Evolutionary conservation across 495 filamentous ascomycete genomes (phyloP).

Genomic region (Hypoxylon subgilvum): DNA sequence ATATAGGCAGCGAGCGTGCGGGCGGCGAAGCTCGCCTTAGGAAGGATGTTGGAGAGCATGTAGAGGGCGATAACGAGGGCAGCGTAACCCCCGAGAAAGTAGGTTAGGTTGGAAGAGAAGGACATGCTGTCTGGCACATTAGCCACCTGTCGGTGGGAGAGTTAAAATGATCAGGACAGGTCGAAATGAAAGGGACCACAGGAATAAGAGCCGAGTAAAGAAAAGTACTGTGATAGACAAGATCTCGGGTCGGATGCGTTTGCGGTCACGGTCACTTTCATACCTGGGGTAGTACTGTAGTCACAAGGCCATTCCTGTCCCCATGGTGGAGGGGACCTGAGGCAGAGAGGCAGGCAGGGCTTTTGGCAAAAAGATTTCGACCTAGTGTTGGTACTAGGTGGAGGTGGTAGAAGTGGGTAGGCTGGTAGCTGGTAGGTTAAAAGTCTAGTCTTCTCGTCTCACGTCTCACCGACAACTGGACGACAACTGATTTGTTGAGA

Average conservation of each 20-base stretch:
- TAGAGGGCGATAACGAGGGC: slow-evolving; percentile 65
- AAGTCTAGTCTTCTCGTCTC: slow-evolving; percentile 19
- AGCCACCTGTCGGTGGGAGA: slow-evolving; percentile 11
- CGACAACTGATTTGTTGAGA: slow-evolving; percentile 32
- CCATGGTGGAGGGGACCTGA: slow-evolving; percentile 10
- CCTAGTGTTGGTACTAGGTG: no score
- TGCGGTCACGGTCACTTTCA: slow-evolving; percentile 8
- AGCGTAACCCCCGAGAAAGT: slow-evolving; percentile 63
- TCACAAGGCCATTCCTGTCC: slow-evolving; percentile 30
- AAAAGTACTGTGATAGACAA: no score
- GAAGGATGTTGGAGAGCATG: slow-evolving; percentile 60
- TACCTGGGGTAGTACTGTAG: slow-evolving; percentile 4
- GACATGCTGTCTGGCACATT: slow-evolving; percentile 34
- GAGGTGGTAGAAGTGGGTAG: slow-evolving; percentile 7
- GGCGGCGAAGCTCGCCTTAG: slow-evolving; percentile 69
- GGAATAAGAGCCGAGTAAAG: neutral
- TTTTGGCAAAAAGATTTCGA: slow-evolving; percentile 14
- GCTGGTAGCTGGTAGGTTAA: slow-evolving; percentile 4
- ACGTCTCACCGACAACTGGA: slow-evolving; percentile 36
- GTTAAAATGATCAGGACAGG: no score
- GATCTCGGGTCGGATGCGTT: slow-evolving; percentile 8
- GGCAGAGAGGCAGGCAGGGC: neutral
- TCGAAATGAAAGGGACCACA: no score
- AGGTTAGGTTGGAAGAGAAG: slow-evolving; percentile 52
- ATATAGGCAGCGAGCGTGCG: slow-evolving; percentile 75